Percentiles rank a stretch among this genome's conserved stretches.
Conservation (phyloP, 2,329 filamentous ascomycete species). For the Aspergillus sp. region DNA sequence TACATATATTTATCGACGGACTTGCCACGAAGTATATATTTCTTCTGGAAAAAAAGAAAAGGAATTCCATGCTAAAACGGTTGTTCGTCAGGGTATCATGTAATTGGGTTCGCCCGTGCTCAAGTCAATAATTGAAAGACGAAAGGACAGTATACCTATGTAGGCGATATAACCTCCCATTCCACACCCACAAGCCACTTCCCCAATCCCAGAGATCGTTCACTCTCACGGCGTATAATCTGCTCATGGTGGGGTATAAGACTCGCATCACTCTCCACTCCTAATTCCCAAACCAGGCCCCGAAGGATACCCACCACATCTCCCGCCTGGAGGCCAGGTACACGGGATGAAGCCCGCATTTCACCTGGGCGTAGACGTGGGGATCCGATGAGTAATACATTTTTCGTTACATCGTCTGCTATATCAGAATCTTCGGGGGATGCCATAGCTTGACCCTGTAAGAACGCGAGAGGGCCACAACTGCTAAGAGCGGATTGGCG, state of each 20-base stretch:
- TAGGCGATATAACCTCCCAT: slow-evolving; percentile 36
- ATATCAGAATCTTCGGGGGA: neutral
- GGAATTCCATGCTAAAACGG: neutral
- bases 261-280: slow-evolving; percentile 14
- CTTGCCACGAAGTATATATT: neutral
- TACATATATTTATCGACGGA: neutral
- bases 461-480: slow-evolving; percentile 28
- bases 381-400: slow-evolving; percentile 31
- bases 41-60: neutral
- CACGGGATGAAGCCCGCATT: neutral
- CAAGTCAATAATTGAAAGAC: neutral
- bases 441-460: slow-evolving; percentile 13
- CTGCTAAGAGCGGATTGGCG: slow-evolving; percentile 21
- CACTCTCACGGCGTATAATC: neutral
- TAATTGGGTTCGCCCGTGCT: neutral
- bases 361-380: slow-evolving; percentile 18
- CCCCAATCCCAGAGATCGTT: slow-evolving; percentile 2
- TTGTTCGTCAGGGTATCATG: neutral
- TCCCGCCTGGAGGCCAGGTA: slow-evolving; percentile 16
- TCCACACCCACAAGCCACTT: slow-evolving; percentile 41
- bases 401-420: slow-evolving; percentile 3
- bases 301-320: slow-evolving; percentile 31
- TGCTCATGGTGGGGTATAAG: neutral
- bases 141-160: neutral
- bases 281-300: slow-evolving; percentile 38